These are phyloP conservation scores for Mycena epipterygia DNA, from an alignment of 768 basidiomycete species.

Conservation along the genomic window DNA sequence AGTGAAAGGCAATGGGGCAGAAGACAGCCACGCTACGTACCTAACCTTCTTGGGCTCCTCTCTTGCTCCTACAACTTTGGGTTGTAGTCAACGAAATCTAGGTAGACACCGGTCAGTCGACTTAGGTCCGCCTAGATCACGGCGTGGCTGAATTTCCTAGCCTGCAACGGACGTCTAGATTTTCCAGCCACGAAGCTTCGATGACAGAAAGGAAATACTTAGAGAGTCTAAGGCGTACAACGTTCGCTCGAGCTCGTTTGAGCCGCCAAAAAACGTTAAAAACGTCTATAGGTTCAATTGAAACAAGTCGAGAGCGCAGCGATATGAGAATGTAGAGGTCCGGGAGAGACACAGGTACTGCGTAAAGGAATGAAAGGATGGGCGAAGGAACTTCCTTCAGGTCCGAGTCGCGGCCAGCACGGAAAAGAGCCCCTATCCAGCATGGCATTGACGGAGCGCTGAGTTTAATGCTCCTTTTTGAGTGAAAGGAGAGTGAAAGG, in stretches of 20 bases:
- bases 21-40: slow-evolving; percentile 12
- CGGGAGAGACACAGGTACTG: neutral
- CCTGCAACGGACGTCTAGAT: slow-evolving; percentile 7
- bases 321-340: neutral
- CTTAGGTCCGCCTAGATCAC: slow-evolving; percentile 15
- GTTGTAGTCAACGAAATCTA: neutral
- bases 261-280: neutral
- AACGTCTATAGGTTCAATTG: too few relatives aligned
- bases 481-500: too few relatives aligned
- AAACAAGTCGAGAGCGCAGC: neutral
- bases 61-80: neutral
- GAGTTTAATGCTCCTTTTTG: too few relatives aligned
- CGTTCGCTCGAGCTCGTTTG: neutral
- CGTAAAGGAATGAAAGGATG: neutral
- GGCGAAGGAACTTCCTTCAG: too few relatives aligned
- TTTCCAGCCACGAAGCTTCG: slow-evolving; percentile 1
- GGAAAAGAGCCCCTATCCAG: neutral
- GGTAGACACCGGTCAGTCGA: neutral
- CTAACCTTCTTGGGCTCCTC: slow-evolving; percentile 5
- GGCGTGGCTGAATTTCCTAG: slow-evolving; percentile 2
- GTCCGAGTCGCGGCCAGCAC: neutral
- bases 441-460: too few relatives aligned
- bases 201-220: slow-evolving; percentile 5
- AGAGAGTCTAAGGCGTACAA: too few relatives aligned
- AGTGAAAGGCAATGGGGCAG: slow-evolving; percentile 10